These are phyloP conservation scores for Nyctanthes arbortristis DNA, from an alignment of 257 asterid species.

Conservation along the genomic window DNA sequence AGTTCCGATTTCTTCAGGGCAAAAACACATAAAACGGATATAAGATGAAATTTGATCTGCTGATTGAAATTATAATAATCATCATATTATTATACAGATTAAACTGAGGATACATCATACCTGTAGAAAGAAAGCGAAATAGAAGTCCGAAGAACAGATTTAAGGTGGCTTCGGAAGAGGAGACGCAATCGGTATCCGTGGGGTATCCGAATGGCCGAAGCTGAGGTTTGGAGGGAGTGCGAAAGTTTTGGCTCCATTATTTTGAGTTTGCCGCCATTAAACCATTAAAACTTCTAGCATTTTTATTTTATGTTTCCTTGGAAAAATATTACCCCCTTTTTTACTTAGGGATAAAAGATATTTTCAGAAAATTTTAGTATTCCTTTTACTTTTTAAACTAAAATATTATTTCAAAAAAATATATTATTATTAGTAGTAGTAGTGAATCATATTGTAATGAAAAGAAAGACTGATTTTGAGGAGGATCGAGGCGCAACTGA, in stretches of 20 bases:
- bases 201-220: background rate
- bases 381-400: too few relatives aligned
- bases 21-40: background rate
- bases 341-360: background rate
- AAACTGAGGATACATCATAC: background rate
- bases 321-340: background rate
- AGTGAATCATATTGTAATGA: too few relatives aligned
- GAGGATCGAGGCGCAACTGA: too few relatives aligned
- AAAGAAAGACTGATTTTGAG: too few relatives aligned
- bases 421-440: too few relatives aligned
- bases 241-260: background rate
- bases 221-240: background rate
- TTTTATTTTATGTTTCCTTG: background rate
- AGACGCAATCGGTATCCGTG: too few relatives aligned
- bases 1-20: background rate
- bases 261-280: slow-evolving; percentile 7
- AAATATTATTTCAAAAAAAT: too few relatives aligned
- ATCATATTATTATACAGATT: background rate
- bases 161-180: too few relatives aligned
- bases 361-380: background rate
- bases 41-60: background rate
- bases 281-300: too few relatives aligned
- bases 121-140: too few relatives aligned
- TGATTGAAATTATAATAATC: background rate
- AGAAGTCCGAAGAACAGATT: too few relatives aligned